phyloP scores from a whole-genome alignment of 805 yeast species.

The Lipomyces chichibuensis region DNA sequence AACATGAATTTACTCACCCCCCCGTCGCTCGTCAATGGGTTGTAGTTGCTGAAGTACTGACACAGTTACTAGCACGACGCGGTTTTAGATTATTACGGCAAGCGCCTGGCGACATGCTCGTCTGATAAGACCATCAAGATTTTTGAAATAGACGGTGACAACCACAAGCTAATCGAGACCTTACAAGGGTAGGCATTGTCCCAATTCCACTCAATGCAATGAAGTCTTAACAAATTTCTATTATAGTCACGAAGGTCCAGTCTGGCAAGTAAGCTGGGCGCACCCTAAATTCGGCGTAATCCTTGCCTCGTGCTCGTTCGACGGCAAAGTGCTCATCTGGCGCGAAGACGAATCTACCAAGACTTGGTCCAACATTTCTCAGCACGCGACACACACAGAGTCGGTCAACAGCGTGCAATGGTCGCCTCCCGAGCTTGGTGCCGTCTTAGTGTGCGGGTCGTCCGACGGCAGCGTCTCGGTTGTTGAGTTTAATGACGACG shows the following conservation, averaged over 20 bases:
- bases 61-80: slow-evolving; percentile 74
- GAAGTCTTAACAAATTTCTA: background rate
- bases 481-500: slow-evolving; percentile 88
- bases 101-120: slow-evolving; percentile 92
- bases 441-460: slow-evolving; percentile 84
- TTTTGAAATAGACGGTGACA: slow-evolving; percentile 86
- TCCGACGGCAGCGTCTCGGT: slow-evolving; percentile 92
- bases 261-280: slow-evolving; percentile 99
- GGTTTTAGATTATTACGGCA: slow-evolving; percentile 94
- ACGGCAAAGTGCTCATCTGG: slow-evolving; percentile 94
- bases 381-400: slow-evolving; percentile 86
- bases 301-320: slow-evolving; percentile 92
- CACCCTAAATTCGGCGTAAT: slow-evolving; percentile 97
- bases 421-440: slow-evolving; percentile 98
- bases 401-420: slow-evolving; percentile 92
- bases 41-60: background rate
- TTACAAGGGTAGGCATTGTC: slow-evolving; percentile 56
- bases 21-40: background rate
- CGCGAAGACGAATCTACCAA: slow-evolving; percentile 74
- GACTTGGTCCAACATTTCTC: slow-evolving; percentile 84
- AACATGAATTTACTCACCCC: no score
- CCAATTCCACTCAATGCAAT: background rate
- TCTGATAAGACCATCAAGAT: slow-evolving; percentile 95
- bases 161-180: slow-evolving; percentile 79
- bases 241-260: slow-evolving; percentile 86